Base-by-base conservation (phyloP, 2,329 filamentous ascomycete genomes). In the Cytospora leucostoma region DNA sequence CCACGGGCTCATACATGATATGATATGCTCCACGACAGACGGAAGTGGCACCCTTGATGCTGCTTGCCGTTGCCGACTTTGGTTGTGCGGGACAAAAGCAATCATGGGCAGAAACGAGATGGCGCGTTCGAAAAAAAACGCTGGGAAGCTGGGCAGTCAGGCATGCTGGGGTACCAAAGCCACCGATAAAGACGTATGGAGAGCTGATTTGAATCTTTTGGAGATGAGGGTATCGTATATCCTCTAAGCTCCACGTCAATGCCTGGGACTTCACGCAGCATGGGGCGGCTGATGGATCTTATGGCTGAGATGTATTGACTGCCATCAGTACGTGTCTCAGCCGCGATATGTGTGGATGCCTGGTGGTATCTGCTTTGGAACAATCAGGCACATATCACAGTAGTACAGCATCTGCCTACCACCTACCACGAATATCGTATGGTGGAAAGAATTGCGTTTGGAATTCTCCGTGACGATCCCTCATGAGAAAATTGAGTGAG, bases 1-100 rank as follows among this genome's bases (percentile, higher is more conserved):
- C 51, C 50, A 38, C 13, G 50, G 15, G 32, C 19, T 27, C 8
- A 37, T 19, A 21, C 19, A 61, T 34, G 17, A 27, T 59, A 64
- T 27, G 27, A 27, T 27, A 2, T 27, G 27, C 27, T 27, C 27
- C 27, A 27, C 27, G 55, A 62, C 62, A 37, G 34, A 47, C 59
- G 59, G 63, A 58, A 62, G 65, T 53, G 47, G 53, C 58, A 50
- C 44, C 50, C 7, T 17, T 69, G 66, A n/a, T 63, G 59, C 11
- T 70, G 68, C 11, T 64, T 63, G 49, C 67, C 70, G 63, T 61
- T 69, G 27, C 55, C 62, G 34, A 66, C 59, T 35, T 61, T 63
- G 21, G 56, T 11, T 34, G 49, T 21, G 34, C 33, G n/a, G 35
- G 19, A 13, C 6, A 47, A 57, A 57, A 57, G 37, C 21, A 57